phyloP scores from a whole-genome alignment of 2,329 filamentous ascomycete genomes.

The Colletotrichum salicis region DNA sequence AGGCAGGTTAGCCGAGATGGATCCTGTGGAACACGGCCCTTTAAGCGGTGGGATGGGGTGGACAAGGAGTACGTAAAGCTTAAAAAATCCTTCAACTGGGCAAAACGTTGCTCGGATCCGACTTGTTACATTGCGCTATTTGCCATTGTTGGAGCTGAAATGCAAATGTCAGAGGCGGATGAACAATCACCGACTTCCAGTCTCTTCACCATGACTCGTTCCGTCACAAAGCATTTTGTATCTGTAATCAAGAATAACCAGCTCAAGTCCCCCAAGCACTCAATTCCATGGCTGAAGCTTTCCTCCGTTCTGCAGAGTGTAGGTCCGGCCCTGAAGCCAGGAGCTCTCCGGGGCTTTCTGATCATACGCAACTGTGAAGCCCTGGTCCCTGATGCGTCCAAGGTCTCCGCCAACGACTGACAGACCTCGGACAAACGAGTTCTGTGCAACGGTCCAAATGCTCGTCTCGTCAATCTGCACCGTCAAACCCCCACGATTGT shows the following conservation, averaged over 20 bases:
- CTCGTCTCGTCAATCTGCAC: constrained; percentile 14
- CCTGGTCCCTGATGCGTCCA: not conserved
- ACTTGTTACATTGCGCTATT: not conserved
- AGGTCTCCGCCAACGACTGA: constrained; percentile 5
- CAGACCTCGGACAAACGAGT: constrained; percentile 18
- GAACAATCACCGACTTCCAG: not conserved
- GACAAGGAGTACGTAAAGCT: not conserved
- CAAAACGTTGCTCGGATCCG: not conserved
- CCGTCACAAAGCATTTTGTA: not conserved
- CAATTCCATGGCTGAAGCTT: constrained; percentile 7
- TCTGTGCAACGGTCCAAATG: constrained; percentile 1
- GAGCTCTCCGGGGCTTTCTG: constrained; percentile 3
- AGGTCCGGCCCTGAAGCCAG: constrained; percentile 12
- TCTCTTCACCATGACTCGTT: not conserved
- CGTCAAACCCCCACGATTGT: not conserved
- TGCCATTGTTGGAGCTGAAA: not conserved
- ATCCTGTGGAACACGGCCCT: not conserved
- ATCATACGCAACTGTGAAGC: constrained; percentile 1
- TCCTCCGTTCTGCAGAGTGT: constrained; percentile 3
- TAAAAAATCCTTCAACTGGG: not conserved
- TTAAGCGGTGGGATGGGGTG: not conserved
- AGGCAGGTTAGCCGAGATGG: not conserved
- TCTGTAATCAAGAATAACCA: not conserved
- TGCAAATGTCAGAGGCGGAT: not conserved
- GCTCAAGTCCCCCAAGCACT: not conserved